phyloP scores from a whole-genome alignment of 345 rosid species.

The Salix koriyanagi region DNA sequence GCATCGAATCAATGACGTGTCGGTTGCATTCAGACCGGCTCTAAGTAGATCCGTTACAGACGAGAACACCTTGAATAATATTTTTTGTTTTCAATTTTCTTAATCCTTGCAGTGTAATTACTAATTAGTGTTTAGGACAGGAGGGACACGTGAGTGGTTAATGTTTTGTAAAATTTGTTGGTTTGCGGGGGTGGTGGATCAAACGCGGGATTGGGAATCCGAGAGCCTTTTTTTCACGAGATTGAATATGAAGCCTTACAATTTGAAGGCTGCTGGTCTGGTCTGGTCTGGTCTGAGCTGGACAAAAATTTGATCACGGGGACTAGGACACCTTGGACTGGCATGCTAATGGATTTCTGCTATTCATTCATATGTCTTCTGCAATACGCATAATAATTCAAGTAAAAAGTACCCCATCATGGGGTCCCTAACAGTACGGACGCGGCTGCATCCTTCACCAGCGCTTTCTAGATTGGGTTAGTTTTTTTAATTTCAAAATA shows the following conservation, averaged over 20 bases:
- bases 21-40: neutral
- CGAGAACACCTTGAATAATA: neutral
- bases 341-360: neutral
- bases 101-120: neutral
- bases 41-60: neutral
- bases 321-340: neutral
- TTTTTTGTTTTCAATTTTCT: neutral
- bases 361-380: neutral
- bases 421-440: too few relatives aligned
- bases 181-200: neutral
- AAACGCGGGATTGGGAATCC: slow-evolving; percentile 15
- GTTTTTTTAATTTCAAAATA: too few relatives aligned
- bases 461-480: too few relatives aligned
- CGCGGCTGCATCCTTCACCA: too few relatives aligned
- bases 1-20: slow-evolving; percentile 3
- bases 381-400: neutral
- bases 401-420: too few relatives aligned
- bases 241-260: neutral
- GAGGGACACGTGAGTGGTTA: neutral
- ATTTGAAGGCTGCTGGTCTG: neutral
- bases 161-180: neutral
- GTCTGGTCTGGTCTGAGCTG: neutral
- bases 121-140: too few relatives aligned
- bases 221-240: slow-evolving; percentile 1
- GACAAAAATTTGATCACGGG: neutral